Evolutionary conservation across 257 asterid species (phyloP), one percentile per base, ranked within the genome.

Genomic region (Solanum tarapatanum): DNA sequence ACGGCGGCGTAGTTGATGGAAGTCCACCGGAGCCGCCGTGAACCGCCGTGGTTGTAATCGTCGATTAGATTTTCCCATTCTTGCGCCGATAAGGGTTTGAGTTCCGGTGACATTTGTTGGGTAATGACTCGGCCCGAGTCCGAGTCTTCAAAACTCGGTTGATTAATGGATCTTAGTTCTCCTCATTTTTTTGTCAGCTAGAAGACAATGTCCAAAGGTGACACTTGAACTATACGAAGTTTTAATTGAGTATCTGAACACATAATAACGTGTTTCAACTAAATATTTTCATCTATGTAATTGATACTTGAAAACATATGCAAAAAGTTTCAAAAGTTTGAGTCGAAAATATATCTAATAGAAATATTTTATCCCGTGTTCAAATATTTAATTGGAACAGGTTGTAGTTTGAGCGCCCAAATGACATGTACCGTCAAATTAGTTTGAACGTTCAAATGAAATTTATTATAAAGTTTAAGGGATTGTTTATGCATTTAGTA

Each of bases 51-150:
- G 91, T 94, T 93, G 95, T 92, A 94, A 55, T 94, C 98, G 90
- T 97, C 98, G 91, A 97, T 92, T 14, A 97, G 92, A 30, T 92
- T 58, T 72, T 97, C 99, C 99, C 98, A 97, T 84, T 95, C 99
- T 84, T 92, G 86, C 24, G 93, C 92, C 33, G 95, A 87, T 2
- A 96, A 91, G 87, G 96, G 88, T 91, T 93, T 96, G 87, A 87
- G 92, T 36, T 86, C 85, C 85, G 85, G 62, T 82, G 85, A 82
- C 85, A 82, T 82, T 48, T 74, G 82, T 73, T 19, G 82, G 8
- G 24, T 73, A 33, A 8, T 79, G 84, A 45, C 62, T 3, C 84
- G 36, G 36, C 32, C 60, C 13, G 62, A 76, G 35, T 77, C 84
- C 84, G 84, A 77, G 64, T 41, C 62, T 13, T 26, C 12, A 13